phyloP scores from a whole-genome alignment of 192 early-diverging fungal genomes.

The Backusella australiensis region DNA sequence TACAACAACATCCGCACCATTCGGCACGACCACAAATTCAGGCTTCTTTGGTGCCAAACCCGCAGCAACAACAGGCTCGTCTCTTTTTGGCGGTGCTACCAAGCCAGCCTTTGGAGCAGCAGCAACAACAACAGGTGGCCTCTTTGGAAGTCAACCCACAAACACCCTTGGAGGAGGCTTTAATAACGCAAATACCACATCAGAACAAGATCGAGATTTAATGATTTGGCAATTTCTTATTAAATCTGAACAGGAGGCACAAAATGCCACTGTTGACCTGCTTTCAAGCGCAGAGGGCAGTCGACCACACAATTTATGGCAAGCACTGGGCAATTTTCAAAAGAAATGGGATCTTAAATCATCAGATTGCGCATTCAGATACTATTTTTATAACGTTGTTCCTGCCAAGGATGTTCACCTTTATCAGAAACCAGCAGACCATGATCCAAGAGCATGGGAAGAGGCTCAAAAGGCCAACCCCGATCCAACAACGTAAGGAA shows the following conservation, averaged over 20 bases:
- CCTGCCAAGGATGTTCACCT: constrained; percentile 76
- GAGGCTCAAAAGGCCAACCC: constrained; percentile 87
- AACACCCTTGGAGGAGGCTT: not conserved
- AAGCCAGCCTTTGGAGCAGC: not conserved
- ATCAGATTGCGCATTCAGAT: constrained; percentile 80
- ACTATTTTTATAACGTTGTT: constrained; percentile 96
- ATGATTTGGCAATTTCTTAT: constrained; percentile 24
- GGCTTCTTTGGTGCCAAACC: not conserved
- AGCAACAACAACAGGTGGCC: not conserved
- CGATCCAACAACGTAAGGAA: constrained; percentile 71
- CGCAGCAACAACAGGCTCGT: not conserved
- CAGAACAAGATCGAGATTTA: constrained; percentile 22
- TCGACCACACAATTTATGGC: constrained; percentile 50
- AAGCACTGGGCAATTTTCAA: constrained; percentile 65
- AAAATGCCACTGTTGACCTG: constrained; percentile 35
- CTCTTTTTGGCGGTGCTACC: not conserved
- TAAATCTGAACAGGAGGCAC: constrained; percentile 38
- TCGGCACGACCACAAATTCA: too few relatives aligned
- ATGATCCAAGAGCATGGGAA: constrained; percentile 72
- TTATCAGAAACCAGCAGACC: constrained; percentile 70
- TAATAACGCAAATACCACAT: constrained; percentile 16
- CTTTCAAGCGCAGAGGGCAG: constrained; percentile 25
- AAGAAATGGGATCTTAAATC: constrained; percentile 77
- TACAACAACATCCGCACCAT: not conserved
- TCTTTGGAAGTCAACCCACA: not conserved